Conservation (phyloP, 2,329 filamentous ascomycete genomes). For the Neoascochyta sp. region DNA sequence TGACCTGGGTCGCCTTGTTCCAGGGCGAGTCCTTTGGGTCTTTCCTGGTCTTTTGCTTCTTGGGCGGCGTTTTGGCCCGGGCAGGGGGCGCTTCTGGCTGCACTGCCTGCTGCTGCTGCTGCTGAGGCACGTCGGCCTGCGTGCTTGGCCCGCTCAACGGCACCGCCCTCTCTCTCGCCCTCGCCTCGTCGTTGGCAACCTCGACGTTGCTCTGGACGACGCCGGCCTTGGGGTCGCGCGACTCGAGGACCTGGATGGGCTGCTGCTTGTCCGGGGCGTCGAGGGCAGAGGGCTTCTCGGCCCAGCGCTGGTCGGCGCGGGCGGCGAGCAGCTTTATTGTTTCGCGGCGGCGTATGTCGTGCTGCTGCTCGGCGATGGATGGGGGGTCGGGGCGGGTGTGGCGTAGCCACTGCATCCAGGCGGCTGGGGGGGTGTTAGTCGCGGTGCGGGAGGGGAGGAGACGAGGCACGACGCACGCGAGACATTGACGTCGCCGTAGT, state of each 20-base stretch:
- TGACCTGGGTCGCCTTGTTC: constrained; percentile 37
- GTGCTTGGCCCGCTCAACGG: constrained; percentile 8
- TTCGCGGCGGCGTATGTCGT: constrained; percentile 55
- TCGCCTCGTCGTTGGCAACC: constrained; percentile 28
- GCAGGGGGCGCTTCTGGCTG: constrained; percentile 8
- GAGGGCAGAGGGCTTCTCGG: constrained; percentile 55
- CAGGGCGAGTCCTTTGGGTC: constrained; percentile 40
- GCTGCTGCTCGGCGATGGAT: constrained; percentile 55
- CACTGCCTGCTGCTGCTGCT: constrained; percentile 3
- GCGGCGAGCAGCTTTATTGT: constrained; percentile 58
- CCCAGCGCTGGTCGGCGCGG: constrained; percentile 60
- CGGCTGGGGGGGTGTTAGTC: constrained; percentile 42
- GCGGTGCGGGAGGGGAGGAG: neutral
- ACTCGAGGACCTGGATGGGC: constrained; percentile 44
- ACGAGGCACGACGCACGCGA: constrained; percentile 43
- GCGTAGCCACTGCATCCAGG: constrained; percentile 68
- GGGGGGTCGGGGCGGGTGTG: constrained; percentile 57
- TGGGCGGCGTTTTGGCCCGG: constrained; percentile 14
- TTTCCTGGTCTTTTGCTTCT: constrained; percentile 19
- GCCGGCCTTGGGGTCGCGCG: constrained; percentile 42
- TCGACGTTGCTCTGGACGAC: constrained; percentile 32
- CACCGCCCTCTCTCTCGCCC: neutral
- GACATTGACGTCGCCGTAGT: constrained; percentile 59
- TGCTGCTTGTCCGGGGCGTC: constrained; percentile 53
- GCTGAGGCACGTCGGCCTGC: constrained; percentile 3